Evolutionary conservation across 2,329 filamentous ascomycete species (phyloP).

Genomic region (Monilinia aucupariae): DNA sequence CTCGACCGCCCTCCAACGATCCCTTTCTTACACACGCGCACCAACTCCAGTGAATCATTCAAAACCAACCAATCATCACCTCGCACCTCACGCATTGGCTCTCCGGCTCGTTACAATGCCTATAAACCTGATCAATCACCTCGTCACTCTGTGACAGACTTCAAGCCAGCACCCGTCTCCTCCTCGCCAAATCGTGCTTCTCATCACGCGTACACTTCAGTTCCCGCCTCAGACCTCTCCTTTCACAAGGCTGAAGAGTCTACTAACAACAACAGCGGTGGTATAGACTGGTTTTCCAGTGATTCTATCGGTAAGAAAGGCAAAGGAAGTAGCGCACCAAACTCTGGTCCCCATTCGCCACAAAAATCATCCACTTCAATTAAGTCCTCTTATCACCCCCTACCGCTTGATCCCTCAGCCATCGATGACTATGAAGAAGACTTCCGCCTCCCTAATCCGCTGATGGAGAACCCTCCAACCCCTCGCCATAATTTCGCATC

Average conservation of each 20-base stretch:
- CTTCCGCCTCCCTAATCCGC: slow-evolving; percentile 44
- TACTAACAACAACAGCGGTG: background rate
- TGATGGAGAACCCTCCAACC: slow-evolving; percentile 46
- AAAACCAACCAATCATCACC: slow-evolving; percentile 47
- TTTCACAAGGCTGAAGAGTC: slow-evolving; percentile 17
- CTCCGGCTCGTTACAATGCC: slow-evolving; percentile 50
- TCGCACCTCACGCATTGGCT: slow-evolving; percentile 49
- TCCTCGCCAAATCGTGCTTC: slow-evolving; percentile 38
- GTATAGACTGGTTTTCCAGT: slow-evolving; percentile 29
- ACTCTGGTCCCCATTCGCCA: slow-evolving; percentile 30
- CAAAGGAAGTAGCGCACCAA: slow-evolving; percentile 17
- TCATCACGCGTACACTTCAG: slow-evolving; percentile 48
- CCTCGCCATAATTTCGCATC: slow-evolving; percentile 29
- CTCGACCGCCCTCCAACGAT: slow-evolving; percentile 51
- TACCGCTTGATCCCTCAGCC: slow-evolving; percentile 19
- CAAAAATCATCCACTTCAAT: slow-evolving; percentile 20
- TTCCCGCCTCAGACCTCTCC: slow-evolving; percentile 37
- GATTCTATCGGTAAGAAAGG: slow-evolving; percentile 31
- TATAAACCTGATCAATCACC: slow-evolving; percentile 44
- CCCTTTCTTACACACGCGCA: slow-evolving; percentile 76
- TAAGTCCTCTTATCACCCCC: slow-evolving; percentile 24
- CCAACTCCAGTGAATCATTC: slow-evolving; percentile 53
- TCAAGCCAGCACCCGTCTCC: slow-evolving; percentile 43
- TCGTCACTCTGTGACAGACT: slow-evolving; percentile 42
- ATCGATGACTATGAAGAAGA: slow-evolving; percentile 40